Conservation (phyloP, 2,329 filamentous ascomycete genomes). For the Didymella keratinophila region DNA sequence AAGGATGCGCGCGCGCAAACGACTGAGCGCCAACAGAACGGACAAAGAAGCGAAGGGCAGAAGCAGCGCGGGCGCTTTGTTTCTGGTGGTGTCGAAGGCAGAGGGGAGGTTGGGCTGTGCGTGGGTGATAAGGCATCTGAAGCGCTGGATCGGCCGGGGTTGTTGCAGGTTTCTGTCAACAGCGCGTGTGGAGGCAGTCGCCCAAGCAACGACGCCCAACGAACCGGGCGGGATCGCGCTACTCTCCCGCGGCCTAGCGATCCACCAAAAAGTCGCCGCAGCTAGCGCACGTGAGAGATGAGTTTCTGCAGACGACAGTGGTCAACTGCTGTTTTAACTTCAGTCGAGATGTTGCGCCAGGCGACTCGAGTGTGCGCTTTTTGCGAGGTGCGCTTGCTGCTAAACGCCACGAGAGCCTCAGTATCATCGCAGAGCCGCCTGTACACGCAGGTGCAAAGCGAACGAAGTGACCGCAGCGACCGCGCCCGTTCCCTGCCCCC, state of each 20-base stretch:
- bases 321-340: no score
- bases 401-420: slow-evolving; percentile 4
- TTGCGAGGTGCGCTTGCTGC: slow-evolving; percentile 51
- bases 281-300: slow-evolving; percentile 11
- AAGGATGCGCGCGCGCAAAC: slow-evolving; percentile 15
- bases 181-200: slow-evolving; percentile 14
- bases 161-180: slow-evolving; percentile 16
- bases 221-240: slow-evolving; percentile 8
- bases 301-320: neutral
- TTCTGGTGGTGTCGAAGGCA: slow-evolving; percentile 3
- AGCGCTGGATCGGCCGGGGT: slow-evolving; percentile 11
- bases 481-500: slow-evolving; percentile 11
- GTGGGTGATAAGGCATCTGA: slow-evolving; percentile 16
- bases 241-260: slow-evolving; percentile 6
- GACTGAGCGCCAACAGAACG: neutral
- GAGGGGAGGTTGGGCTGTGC: slow-evolving; percentile 18
- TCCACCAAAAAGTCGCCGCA: slow-evolving; percentile 11
- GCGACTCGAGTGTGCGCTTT: slow-evolving; percentile 50
- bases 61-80: slow-evolving; percentile 13
- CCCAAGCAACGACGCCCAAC: slow-evolving; percentile 2
- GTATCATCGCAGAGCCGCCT: slow-evolving; percentile 42
- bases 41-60: slow-evolving; percentile 20
- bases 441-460: slow-evolving; percentile 43
- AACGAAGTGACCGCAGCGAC: slow-evolving; percentile 20
- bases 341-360: slow-evolving; percentile 40